Conservation (phyloP, 2,329 filamentous ascomycete species). For the Epichloe gansuensis region DNA sequence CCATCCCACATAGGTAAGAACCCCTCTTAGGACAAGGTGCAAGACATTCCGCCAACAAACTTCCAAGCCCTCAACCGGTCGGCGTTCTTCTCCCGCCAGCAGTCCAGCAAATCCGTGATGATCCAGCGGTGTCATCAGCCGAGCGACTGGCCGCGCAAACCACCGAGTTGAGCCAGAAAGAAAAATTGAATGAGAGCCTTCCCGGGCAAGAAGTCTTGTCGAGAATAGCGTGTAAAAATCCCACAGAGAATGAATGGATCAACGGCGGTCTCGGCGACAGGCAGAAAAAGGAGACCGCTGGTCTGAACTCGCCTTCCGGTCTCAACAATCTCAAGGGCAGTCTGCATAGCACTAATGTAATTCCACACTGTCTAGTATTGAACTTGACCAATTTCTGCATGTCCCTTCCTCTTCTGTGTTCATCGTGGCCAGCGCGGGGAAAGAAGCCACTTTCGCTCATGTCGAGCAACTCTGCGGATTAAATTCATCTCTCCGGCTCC, state of each 20-base stretch:
- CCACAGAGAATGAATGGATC: slow-evolving; percentile 25
- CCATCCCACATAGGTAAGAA: no score
- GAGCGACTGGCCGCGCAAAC: slow-evolving; percentile 19
- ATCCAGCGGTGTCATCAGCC: slow-evolving; percentile 26
- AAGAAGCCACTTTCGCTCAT: no score
- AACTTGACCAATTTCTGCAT: no score
- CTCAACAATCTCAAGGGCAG: slow-evolving; percentile 44
- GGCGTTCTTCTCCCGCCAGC: no score
- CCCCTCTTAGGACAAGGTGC: no score
- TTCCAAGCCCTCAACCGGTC: no score
- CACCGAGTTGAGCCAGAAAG: slow-evolving; percentile 22
- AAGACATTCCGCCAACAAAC: no score
- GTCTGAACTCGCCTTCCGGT: slow-evolving; percentile 51
- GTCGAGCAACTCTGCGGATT: no score
- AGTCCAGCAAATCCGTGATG: slow-evolving; percentile 27
- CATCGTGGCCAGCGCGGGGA: no score
- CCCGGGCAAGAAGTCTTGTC: slow-evolving; percentile 22
- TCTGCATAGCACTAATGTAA: slow-evolving; percentile 39
- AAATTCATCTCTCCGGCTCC: no score
- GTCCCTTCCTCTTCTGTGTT: no score
- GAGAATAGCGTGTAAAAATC: slow-evolving; percentile 31
- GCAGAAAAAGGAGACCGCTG: slow-evolving; percentile 43
- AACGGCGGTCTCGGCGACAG: slow-evolving; percentile 24
- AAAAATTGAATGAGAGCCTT: slow-evolving; percentile 24
- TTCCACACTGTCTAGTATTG: no score